Evolutionary conservation across 768 basidiomycete species (phyloP).

Genomic region (Mycena galericulata): DNA sequence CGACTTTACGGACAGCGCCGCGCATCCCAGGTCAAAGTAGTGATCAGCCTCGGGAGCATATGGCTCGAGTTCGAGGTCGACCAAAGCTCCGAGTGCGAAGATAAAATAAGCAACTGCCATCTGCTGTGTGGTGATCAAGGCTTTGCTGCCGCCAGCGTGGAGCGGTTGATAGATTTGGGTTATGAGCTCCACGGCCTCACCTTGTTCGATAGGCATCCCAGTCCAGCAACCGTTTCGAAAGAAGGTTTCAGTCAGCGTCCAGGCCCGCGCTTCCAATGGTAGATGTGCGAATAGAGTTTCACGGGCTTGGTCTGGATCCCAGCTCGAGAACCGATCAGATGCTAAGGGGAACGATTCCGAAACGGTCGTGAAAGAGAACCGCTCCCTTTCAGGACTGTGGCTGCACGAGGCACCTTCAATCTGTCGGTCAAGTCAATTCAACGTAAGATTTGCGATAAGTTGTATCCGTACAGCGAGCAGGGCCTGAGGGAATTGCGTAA

Average conservation of each 20-base stretch:
- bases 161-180: conserved; percentile 18
- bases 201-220: conserved; percentile 57
- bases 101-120: conserved; percentile 37
- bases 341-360: conserved; percentile 44
- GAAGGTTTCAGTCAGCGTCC: conserved; percentile 57
- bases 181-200: conserved; percentile 56
- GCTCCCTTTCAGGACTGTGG: neutral
- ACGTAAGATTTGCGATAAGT: neutral
- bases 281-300: conserved; percentile 42
- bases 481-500: conserved; percentile 9
- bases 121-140: conserved; percentile 27
- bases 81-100: conserved; percentile 36
- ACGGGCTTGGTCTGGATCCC: conserved; percentile 37
- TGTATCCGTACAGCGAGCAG: conserved; percentile 20
- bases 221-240: conserved; percentile 56
- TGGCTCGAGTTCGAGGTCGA: conserved; percentile 42
- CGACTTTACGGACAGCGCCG: conserved; percentile 52
- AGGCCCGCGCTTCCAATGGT: conserved; percentile 52
- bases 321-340: conserved; percentile 29
- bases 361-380: conserved; percentile 17
- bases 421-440: conserved; percentile 5
- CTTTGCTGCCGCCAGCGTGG: neutral
- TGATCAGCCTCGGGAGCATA: conserved; percentile 55
- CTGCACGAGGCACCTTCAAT: conserved; percentile 19
- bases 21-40: conserved; percentile 57